Base-by-base conservation (phyloP, 2,329 filamentous ascomycete genomes). In the Pseudophaeomoniella oleicola region DNA sequence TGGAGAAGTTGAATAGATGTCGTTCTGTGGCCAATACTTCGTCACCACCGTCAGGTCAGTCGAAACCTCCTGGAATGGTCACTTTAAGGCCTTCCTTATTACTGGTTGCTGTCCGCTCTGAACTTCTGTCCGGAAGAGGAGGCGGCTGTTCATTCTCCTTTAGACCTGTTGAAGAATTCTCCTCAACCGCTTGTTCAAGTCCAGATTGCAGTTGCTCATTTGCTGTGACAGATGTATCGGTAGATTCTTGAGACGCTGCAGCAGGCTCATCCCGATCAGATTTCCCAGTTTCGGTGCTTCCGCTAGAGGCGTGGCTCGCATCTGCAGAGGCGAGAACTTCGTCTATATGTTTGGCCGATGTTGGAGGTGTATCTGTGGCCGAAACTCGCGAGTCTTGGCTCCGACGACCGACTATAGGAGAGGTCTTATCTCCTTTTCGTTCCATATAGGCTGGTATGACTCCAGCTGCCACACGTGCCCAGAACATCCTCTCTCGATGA, bases 401-500 rank as follows among this genome's bases (percentile, higher is more conserved):
- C 31, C n/a, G 6, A 9, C n/a, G 6, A 14, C 31, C n/a, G 6
- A 14, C 14, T 17, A 6, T 10, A 32, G 14, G 31, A 10, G 31
- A 53, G 50, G 30, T 51, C 46, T 32, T 53, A 47, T 45, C 56
- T 19, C 43, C 40, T n/a, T 42, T 48, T 17, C 41, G 32, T 10
- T 44, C 47, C 16, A 63, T 44, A 35, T 64, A 63, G 10, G 71
- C 65, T 1, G 88, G 90, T 10, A 96, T 63, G 2, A 98, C 85
- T 11, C 90, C 90, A 17, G 87, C 90, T 16, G 88, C 88, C 36
- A 98, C 75, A 38, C 90, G 74, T 35, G 83, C 76, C 90, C 90
- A 98, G 55, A 98, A 98, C 81, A 98, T 94, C 47, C 88, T 78
- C 56, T 98, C 90, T 35, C 90, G 71, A 34, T 96, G 60, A 18